phyloP scores from a whole-genome alignment of 148 eudicot genomes.

The Vaccinium corymbosum region DNA sequence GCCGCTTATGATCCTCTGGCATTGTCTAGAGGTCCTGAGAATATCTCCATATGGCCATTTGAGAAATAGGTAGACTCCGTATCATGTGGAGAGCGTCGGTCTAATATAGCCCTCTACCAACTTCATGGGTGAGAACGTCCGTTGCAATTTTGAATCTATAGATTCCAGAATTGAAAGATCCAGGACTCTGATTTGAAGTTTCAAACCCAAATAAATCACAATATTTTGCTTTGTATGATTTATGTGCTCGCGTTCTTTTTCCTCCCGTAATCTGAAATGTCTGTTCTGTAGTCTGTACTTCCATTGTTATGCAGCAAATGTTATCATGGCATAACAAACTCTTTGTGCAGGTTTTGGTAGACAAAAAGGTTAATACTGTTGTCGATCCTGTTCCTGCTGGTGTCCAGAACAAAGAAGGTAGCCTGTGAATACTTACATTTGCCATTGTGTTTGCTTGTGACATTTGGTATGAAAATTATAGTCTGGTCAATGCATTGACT shows the following conservation, averaged over 20 bases:
- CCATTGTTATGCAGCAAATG: neutral
- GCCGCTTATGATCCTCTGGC: neutral
- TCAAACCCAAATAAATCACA: neutral
- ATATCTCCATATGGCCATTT: neutral
- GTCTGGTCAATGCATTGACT: neutral
- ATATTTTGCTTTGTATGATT: neutral
- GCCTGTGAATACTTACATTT: neutral
- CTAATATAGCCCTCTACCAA: neutral
- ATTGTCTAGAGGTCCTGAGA: neutral
- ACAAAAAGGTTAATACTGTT: constrained; percentile 42
- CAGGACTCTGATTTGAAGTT: neutral
- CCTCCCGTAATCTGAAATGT: neutral
- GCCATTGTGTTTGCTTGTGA: neutral
- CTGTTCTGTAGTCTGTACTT: neutral
- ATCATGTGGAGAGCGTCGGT: neutral
- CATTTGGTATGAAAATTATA: neutral
- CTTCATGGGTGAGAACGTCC: neutral
- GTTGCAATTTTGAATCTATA: neutral
- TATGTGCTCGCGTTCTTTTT: neutral
- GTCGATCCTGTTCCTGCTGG: constrained; percentile 43
- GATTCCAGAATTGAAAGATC: neutral
- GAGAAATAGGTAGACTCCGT: neutral
- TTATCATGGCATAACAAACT: constrained; percentile 7
- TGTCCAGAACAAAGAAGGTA: constrained; percentile 62
- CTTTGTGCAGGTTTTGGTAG: constrained; percentile 64